These are phyloP conservation scores for Physocladia obscura DNA, from an alignment of 192 early-diverging fungal species.

Conservation along the genomic window DNA sequence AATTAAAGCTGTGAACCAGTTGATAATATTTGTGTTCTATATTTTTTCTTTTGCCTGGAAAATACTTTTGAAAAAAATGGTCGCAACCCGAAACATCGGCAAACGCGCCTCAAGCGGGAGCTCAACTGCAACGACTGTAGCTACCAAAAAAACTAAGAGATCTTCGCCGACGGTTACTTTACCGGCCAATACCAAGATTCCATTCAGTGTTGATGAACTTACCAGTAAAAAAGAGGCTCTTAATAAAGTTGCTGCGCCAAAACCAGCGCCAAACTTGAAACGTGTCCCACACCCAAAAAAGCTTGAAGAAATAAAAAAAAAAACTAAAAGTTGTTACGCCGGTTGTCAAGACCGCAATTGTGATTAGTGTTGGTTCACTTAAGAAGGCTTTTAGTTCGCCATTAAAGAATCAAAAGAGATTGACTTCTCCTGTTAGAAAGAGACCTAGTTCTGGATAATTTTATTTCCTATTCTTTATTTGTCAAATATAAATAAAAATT, in stretches of 20 bases:
- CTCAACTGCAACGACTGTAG: background rate
- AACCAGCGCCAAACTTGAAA: background rate
- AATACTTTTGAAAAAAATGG: too few species aligned
- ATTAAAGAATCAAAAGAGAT: background rate
- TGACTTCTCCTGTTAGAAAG: background rate
- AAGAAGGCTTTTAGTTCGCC: background rate
- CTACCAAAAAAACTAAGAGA: too few species aligned
- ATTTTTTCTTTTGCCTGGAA: too few species aligned
- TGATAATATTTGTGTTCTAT: too few species aligned
- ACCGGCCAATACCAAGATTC: background rate
- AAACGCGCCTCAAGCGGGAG: background rate
- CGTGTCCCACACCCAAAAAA: slow-evolving; percentile 18
- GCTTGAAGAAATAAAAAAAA: background rate
- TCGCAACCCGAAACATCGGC: background rate
- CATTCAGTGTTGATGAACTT: background rate
- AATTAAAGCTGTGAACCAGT: too few species aligned
- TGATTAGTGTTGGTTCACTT: too few species aligned
- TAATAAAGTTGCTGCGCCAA: slow-evolving; percentile 3
- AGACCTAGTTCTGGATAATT: background rate
- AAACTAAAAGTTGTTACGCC: slow-evolving; percentile 9
- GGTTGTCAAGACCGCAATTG: background rate
- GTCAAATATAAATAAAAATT: too few species aligned
- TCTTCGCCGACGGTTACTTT: too few species aligned
- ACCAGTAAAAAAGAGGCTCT: background rate
- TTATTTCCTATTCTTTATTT: too few species aligned